Conservation (phyloP, 139 green algal genomes). For the Coccomyxa sp. region DNA sequence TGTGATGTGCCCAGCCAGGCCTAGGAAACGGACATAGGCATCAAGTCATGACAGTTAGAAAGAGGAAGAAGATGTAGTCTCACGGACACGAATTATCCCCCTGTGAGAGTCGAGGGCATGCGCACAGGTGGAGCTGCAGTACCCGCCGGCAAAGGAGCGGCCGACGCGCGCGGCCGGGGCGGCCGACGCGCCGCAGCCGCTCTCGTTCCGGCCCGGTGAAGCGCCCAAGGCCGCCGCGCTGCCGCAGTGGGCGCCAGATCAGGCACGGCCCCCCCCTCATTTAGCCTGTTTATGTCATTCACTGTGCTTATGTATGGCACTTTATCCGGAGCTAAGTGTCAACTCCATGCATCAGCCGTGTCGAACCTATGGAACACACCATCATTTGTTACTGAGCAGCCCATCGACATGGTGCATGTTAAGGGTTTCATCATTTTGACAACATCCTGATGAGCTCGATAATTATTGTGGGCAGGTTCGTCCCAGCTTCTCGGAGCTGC, state of each 20-base stretch:
- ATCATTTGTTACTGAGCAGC: no score
- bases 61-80: no score
- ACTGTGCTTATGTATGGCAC: neutral
- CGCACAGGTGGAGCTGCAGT: constrained; percentile 60
- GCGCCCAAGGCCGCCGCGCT: neutral
- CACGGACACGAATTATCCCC: no score
- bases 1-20: no score
- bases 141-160: constrained; percentile 41
- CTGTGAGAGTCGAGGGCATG: no score
- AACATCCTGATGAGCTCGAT: neutral
- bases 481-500: constrained; percentile 47
- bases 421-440: neutral
- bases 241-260: neutral
- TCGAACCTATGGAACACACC: no score
- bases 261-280: neutral
- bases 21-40: no score
- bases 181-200: neutral
- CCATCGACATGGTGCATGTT: no score
- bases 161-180: constrained; percentile 3
- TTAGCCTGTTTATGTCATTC: neutral
- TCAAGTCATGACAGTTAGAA: no score
- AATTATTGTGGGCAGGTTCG: neutral
- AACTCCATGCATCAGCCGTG: neutral
- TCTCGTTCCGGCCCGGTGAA: neutral
- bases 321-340: neutral